Base-by-base conservation (phyloP, 768 basidiomycete genomes). In the Suillus decipiens region DNA sequence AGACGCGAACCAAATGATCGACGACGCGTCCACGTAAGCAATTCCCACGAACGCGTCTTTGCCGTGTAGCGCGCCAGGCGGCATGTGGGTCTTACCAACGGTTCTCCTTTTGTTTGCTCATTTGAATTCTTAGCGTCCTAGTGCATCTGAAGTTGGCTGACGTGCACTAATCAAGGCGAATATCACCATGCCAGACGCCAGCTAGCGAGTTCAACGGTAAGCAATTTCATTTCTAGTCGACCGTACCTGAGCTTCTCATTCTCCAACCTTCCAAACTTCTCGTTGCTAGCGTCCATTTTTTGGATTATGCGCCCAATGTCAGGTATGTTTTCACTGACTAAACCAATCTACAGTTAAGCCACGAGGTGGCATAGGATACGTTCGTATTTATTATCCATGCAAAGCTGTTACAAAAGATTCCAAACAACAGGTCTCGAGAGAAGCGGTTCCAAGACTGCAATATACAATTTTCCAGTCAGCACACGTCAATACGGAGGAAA, bases 11-110 rank as follows among this genome's bases (percentile, higher is more conserved):
- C 63, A 65, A 63, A 4, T 61, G 66, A 69, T 71, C 73, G 74
- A 57, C 34, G 63, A 71, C 73, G 69, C 74, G 75, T 45, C 39
- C 74, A 78, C 72, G 76, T 77, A 75, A 69, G 7, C 6, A 24
- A 45, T 72, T 78, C 76, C 50, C 75, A 75, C 74, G 66, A 28
- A 43, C 51, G 64, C 65, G 65, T 61, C 47, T 64, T 42, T 24
- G 9, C 50, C 28, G 14, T 31, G 43, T 14, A 14, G 11, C 36
- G 11, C 36, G 56, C 14, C 42, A 19, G 22, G 7, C n/a, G n/a
- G n/a, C n/a, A n/a, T n/a, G n/a, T n/a, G n/a, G n/a, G n/a, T n/a
- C n/a, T n/a, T n/a, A n/a, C n/a, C n/a, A n/a, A n/a, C n/a, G n/a
- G n/a, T n/a, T n/a, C n/a, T 42, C 9, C 9, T 3, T 9, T 42